Evolutionary conservation across 2,329 filamentous ascomycete genomes (phyloP), one percentile per base, ranked within the genome.

Genomic region (Tolypocladium tundrense): DNA sequence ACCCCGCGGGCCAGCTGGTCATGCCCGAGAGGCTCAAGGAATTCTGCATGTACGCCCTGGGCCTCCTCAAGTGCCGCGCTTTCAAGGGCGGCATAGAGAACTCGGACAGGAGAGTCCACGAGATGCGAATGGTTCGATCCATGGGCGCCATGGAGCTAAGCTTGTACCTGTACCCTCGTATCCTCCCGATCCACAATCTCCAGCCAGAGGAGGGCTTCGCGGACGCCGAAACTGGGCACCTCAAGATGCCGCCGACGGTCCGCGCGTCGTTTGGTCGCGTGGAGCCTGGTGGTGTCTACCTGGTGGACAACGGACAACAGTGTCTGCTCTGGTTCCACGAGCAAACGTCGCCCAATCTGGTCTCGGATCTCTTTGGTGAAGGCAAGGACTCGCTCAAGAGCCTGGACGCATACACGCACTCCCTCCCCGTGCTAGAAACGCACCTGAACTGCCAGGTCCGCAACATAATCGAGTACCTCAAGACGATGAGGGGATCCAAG

Each of bases 21-120:
- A 85, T 99, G 74, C 94, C 94, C 0, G 94, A 99, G 74, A 90
- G 93, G 64, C 82, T 99, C 37, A 97, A 97, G 70, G 94, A 99
- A 70, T 92, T 96, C 66, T 86, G 88, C 67, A 97, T 99, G 91
- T 97, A 94, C 72, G 90, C 95, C 74, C 85, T 99, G 11, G 88
- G 89, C 53, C 77, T 97, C 62, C 76, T 96, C 70, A 99, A 99
- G 73, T 92, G 85, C 58, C 86, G 94, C 59, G 92, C 93, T 3
- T 91, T 97, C 77, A 97, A 97, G 77, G 89, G 90, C 55, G 93
- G 93, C 59, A 86, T 88, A 63, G 94, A 99, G 73, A 89, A 90
- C 41, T 91, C 90, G 11, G 94, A 99, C 72, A 86, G 94, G 61
- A 83, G 94, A 61, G 88, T 95, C 16, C 89, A 97, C 67, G 93